Base-by-base conservation (phyloP, 192 early-diverging fungal species). In the Entophlyctis luteolus region DNA sequence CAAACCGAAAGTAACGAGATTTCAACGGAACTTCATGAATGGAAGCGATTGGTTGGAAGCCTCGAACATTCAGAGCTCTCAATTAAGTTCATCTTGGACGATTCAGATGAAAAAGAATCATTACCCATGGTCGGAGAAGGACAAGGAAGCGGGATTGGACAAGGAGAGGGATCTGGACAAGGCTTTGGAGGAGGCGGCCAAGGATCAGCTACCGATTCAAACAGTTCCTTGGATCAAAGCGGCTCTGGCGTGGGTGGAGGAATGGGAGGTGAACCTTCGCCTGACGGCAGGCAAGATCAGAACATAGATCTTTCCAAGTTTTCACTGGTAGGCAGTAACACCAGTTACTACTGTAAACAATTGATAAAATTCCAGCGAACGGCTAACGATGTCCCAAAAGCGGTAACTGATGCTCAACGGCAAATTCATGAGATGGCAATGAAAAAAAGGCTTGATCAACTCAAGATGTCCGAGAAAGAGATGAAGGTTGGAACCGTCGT, bases 361-460 rank as follows among this genome's bases (percentile, higher is more conserved):
- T 1, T 58, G 16, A 18, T 58, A 18, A n/a, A 27, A 46, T 46
- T 25, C 18, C 42, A 50, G 48, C n/a, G 65, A 23, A 67, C 65
- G 2, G 65, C 65, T 20, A 67, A 77, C 39, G 68, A 76, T 4
- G 77, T 82, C 28, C 77, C 80, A 36, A 66, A 79, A 29, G 62
- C 75, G 25, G 67, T 81, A 34, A 62, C 67, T 2, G 66, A 73
- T 14, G 77, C 80, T 2, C 75, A 77, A 56, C 72, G 76, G 42
- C 84, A 88, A 67, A 79, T 92, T 86, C 88, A 89, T 33, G 81
- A 88, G 35, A 75, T 86, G 69, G 84, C 87, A 4, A 84, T 92
- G 79, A 70, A 74, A 53, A 86, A 90, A 66, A 79, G 86, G n/a
- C 63, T 88, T 20, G 70, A 77, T 14, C 79, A 89, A 59, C 79